A percentile compares a stretch with the other conserved stretches of the same genome.
phyloP scores from a whole-genome alignment of 495 filamentous ascomycete genomes.

The Talaromyces wortmannii region DNA sequence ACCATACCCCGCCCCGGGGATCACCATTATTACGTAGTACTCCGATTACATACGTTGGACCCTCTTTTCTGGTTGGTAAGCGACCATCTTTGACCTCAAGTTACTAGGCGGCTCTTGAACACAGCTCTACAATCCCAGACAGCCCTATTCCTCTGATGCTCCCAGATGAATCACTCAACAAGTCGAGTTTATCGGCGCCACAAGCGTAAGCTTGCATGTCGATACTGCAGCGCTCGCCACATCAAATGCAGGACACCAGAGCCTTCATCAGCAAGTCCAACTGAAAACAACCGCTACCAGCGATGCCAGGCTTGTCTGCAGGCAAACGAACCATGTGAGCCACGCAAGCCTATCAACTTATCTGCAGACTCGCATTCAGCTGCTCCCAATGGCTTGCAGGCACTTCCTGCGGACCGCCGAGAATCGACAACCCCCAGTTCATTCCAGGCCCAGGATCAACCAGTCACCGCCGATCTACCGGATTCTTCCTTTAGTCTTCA shows the following conservation, averaged over 20 bases:
- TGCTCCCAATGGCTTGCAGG: conserved; percentile 1
- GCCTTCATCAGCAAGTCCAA: conserved; percentile 1
- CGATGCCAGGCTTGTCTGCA: conserved; percentile 1
- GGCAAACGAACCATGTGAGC: conserved; percentile 1
- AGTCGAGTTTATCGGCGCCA: conserved; percentile 1
- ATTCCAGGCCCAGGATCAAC: conserved; percentile 1
- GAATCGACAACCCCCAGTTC: conserved; percentile 1
- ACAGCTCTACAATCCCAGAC: background rate
- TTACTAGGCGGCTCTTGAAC: conserved; percentile 1
- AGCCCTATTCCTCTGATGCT: conserved; percentile 1
- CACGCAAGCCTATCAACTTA: background rate
- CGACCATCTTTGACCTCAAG: background rate
- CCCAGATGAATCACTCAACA: conserved; percentile 2
- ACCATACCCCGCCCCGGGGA: background rate
- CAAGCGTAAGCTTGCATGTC: conserved; percentile 3
- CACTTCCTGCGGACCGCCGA: conserved; percentile 1
- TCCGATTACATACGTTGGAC: background rate
- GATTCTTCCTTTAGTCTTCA: conserved; percentile 1
- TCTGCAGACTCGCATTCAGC: conserved; percentile 2
- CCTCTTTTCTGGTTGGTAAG: background rate
- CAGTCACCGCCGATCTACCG: conserved; percentile 1
- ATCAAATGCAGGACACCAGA: conserved; percentile 2
- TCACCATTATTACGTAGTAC: background rate
- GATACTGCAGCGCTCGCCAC: conserved; percentile 1
- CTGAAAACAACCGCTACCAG: conserved; percentile 2